Base-by-base conservation (phyloP, 257 asterid species). In the Eucommia ulmoides region DNA sequence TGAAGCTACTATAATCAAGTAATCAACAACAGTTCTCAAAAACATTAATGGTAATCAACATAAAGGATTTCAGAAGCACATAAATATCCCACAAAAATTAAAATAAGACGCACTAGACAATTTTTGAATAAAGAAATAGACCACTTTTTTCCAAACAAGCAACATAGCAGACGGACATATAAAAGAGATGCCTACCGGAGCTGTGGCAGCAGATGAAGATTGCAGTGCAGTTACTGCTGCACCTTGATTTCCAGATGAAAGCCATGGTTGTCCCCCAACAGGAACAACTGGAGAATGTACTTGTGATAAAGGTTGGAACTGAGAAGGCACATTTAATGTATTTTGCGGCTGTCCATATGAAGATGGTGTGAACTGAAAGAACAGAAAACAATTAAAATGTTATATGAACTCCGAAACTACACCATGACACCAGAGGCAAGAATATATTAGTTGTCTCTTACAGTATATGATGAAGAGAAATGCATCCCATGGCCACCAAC, bases 221-320 rank as follows among this genome's bases (percentile, higher is more conserved):
- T 69, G 52, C 58, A 75, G 58, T 50, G 66, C 93, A 66, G 66
- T 94, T 60, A 49, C 74, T 20, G 83, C 56, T 11, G 85, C 65
- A 61, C 66, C 66, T 59, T 77, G 97, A 79, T 57, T 63, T 33
- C 64, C 66, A 55, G 88, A 70, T 24, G 74, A 81, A 68, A 76
- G 35, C 96, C 92, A 83, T 16, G 80, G 77, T 38, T 82, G 96
- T 11, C 67, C 74, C 15, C 75, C 82, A 20, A 66, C 45, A 22
- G 88, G 67, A 63, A 62, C 77, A 55, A 51, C 53, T 44, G 91
- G 84, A 38, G 73, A 65, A 61, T 79, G 69, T 64, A 73, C 63
- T 67, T 78, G 97, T 26, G 84, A 57, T 62, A 84, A 73, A 41
- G 74, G 79, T 56, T 79, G 95, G 58, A 71, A 71, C 44, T 77